Base-by-base conservation (phyloP, 2,329 filamentous ascomycete species). In the Aspergillus hortae region DNA sequence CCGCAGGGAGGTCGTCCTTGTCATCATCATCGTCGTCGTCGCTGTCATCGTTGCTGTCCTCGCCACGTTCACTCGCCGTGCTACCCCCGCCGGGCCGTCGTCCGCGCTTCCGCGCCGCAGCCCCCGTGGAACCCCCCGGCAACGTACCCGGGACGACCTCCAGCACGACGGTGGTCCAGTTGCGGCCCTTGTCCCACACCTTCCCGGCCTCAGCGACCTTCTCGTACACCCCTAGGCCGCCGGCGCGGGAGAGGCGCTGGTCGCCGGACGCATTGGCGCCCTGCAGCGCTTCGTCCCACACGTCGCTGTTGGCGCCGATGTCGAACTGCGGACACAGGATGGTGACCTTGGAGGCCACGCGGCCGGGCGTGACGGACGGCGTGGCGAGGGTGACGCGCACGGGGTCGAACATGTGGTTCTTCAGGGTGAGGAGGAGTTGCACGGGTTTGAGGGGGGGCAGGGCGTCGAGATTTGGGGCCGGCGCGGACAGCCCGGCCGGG, bases 301-400 rank as follows among this genome's bases (percentile, higher is more conserved):
- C 83, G 62, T 92, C 88, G n/a, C 90, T 94, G 69, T 96, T 96
- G 53, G 92, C 90, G 56, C 92, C 92, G 42, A 99, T 87, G 45
- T 94, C 89, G 69, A 99, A 97, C 62, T 95, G 86, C 0, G 94
- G 94, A 64, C 92, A 99, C 1, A 99, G 80, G 12, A 99, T 87
- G 0, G 94, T 99, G 54, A 99, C 90, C 62, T 84, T 88, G 51
- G 87, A 88, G 1, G 82, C 80, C 62, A 92, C 88, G 7, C 84
- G 80, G 4, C 90, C 90, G 0, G 90, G 89, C 0, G 90, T 95
- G 9, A 80, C 80, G 21, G 86, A 82, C 0, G 92, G 90, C 0
- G 92, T 95, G 4, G 91, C 92, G 6, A 99, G 82, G 0, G 88
- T 92, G 52, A 99, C 87, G 53, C 87, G 88, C 59, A 99, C 87